Conservation (phyloP, 2,329 filamentous ascomycete species). For the Exutisphaerella laricina region DNA sequence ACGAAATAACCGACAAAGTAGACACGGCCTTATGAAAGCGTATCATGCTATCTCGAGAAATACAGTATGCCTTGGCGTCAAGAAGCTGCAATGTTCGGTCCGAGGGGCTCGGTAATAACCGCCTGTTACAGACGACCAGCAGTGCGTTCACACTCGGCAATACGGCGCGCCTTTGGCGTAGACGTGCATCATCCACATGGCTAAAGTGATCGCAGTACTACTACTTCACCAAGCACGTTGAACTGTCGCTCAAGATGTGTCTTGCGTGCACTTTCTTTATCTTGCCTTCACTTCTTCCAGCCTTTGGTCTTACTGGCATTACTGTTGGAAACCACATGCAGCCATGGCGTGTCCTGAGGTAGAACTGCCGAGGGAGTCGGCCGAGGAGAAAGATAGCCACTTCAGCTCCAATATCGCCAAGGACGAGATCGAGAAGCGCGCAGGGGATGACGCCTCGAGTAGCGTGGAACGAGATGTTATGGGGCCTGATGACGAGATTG, state of each 20-base stretch:
- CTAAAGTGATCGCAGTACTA: neutral
- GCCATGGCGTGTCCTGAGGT: slow-evolving; percentile 37
- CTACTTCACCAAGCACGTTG: too few species aligned
- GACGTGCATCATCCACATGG: slow-evolving; percentile 2
- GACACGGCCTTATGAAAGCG: too few species aligned
- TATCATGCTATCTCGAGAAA: too few species aligned
- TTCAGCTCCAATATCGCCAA: slow-evolving; percentile 15
- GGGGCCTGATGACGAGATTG: slow-evolving; percentile 35
- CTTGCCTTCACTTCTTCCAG: neutral
- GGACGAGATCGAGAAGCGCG: slow-evolving; percentile 25
- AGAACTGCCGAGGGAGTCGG: slow-evolving; percentile 28
- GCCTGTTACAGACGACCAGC: too few species aligned
- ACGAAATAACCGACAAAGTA: too few species aligned
- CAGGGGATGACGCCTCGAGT: slow-evolving; percentile 15
- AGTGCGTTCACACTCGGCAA: too few species aligned
- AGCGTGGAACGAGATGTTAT: slow-evolving; percentile 7
- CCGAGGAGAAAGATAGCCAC: slow-evolving; percentile 14
- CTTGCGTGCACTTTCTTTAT: too few species aligned
- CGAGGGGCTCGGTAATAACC: too few species aligned
- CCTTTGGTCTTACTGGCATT: too few species aligned
- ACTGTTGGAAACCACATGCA: neutral
- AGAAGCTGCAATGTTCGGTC: too few species aligned
- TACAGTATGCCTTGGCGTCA: too few species aligned
- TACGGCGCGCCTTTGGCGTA: neutral
- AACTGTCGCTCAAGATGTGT: too few species aligned